Base-by-base conservation (phyloP, 108 stramenopile species). In the Stephanodiscus minutulus region DNA sequence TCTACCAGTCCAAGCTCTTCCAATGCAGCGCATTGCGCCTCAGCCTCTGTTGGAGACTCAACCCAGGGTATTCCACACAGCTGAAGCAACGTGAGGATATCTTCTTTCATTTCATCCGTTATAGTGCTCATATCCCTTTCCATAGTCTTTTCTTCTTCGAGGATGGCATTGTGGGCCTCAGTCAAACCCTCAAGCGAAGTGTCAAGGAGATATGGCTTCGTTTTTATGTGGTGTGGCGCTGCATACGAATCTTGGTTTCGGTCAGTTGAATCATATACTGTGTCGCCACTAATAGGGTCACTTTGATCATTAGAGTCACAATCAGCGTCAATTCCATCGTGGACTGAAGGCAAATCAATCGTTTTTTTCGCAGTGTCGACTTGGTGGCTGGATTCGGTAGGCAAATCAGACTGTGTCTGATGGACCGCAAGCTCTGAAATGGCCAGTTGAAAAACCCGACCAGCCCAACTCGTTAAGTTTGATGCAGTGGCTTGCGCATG, bases 1-100 rank as follows among this genome's bases (percentile, higher is more conserved):
- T 99, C 93, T 17, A 98, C 98, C 18, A 99, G 65, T 4, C 96
- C 96, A 12, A 93, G 69, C 22, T 76, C 65, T 73, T 97, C 96
- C 59, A 97, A 73, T 47, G 74, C 89, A 31, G 90, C 96, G 74
- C 96, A 97, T 69, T 99, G 96, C 8, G 98, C 97, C 76, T 99
- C 99, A 0, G 99, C 99, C 68, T 99, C 99, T 48, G 96, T 94
- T 10, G 99, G 99, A 1, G 98, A 92, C 36, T 95, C 89, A 36
- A 99, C 57, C 82, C 93, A 99, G 0, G 99, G 99, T 13, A 99
- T 78, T 4, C 97, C 99, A 67, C 98, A 97, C 17, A 96, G 77
- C 37, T 87, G 73, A 27, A 99, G 67, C 20, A 99, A 67, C 5
- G 85, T 78, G 66, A 97, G 85, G 6, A 97, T 85, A 35, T 98